Conservation (phyloP, 805 yeast genomes). For the Schizosaccharomyces octosporus region DNA sequence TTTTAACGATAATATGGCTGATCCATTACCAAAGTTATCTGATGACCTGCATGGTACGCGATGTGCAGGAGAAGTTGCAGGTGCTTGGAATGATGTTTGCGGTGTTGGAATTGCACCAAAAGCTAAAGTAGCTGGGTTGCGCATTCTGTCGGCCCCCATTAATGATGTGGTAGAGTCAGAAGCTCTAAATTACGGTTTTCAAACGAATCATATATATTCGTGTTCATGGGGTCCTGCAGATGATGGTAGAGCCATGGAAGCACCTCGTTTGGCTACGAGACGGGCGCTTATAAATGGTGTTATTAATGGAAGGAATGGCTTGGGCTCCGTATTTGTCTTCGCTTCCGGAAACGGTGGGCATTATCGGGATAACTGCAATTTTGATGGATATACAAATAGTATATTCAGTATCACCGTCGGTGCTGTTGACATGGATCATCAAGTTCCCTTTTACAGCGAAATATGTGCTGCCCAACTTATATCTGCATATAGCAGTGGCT, state of each 20-base stretch:
- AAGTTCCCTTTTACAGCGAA: slow-evolving; percentile 77
- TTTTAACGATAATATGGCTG: slow-evolving; percentile 46
- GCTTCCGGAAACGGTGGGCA: slow-evolving; percentile 89
- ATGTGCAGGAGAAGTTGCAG: slow-evolving; percentile 95
- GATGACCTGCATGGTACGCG: slow-evolving; percentile 92
- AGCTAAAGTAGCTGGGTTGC: slow-evolving; percentile 66
- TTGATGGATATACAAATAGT: slow-evolving; percentile 90
- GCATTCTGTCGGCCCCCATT: slow-evolving; percentile 62
- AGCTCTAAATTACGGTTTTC: slow-evolving; percentile 56
- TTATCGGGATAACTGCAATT: slow-evolving; percentile 73
- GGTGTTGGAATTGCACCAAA: slow-evolving; percentile 93
- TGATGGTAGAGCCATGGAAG: slow-evolving; percentile 67
- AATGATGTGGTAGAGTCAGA: slow-evolving; percentile 78
- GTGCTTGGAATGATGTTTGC: slow-evolving; percentile 54
- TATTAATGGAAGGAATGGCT: slow-evolving; percentile 50
- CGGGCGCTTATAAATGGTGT: slow-evolving; percentile 70
- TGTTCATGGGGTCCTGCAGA: slow-evolving; percentile 98
- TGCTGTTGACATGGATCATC: slow-evolving; percentile 68
- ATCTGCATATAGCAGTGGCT: slow-evolving; percentile 78
- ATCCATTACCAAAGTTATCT: slow-evolving; percentile 54
- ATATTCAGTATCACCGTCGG: slow-evolving; percentile 87
- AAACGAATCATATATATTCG: slow-evolving; percentile 74
- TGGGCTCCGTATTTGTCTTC: slow-evolving; percentile 78
- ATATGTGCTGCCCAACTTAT: slow-evolving; percentile 86
- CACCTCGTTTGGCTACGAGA: slow-evolving; percentile 53